A percentile compares a stretch with the other conserved stretches of the same genome.
Conservation (phyloP, 129 eudicot genomes). For the Flaveria linearis region DNA sequence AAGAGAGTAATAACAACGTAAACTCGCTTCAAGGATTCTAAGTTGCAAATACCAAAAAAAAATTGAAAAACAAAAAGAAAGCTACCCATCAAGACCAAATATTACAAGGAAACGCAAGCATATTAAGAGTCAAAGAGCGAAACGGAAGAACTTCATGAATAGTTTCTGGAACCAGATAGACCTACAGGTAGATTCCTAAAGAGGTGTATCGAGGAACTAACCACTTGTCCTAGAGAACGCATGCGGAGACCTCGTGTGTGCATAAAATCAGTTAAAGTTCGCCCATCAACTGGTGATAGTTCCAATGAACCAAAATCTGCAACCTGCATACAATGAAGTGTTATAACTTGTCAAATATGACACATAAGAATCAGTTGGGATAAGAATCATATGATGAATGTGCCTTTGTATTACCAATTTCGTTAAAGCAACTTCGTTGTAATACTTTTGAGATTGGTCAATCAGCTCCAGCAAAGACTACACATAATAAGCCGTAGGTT, state of each 20-base stretch:
- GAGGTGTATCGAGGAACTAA: constrained; percentile 38
- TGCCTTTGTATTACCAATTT: constrained; percentile 69
- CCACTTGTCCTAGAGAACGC: constrained; percentile 99
- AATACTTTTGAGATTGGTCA: constrained; percentile 78
- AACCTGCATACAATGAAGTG: constrained; percentile 54
- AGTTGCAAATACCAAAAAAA: not conserved
- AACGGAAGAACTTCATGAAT: not conserved
- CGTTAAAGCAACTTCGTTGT: constrained; percentile 91
- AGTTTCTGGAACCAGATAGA: constrained; percentile 1
- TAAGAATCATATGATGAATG: constrained; percentile 9
- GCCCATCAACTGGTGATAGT: constrained; percentile 98
- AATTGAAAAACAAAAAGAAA: not conserved
- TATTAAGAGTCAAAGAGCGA: constrained; percentile 18
- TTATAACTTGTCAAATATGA: constrained; percentile 24
- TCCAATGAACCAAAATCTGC: constrained; percentile 99
- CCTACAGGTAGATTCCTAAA: constrained; percentile 3
- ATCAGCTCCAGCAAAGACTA: constrained; percentile 88
- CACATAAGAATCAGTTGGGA: constrained; percentile 13
- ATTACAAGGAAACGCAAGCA: constrained; percentile 2
- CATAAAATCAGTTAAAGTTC: constrained; percentile 98
- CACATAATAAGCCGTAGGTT: constrained; percentile 36
- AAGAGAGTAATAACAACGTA: constrained; percentile 29
- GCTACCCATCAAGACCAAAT: constrained; percentile 13
- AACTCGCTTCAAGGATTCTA: constrained; percentile 3
- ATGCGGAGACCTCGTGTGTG: constrained; percentile 98